These are phyloP conservation scores for Aspergillus viridinutans DNA, from an alignment of 2,329 filamentous ascomycete species.

Conservation along the genomic window DNA sequence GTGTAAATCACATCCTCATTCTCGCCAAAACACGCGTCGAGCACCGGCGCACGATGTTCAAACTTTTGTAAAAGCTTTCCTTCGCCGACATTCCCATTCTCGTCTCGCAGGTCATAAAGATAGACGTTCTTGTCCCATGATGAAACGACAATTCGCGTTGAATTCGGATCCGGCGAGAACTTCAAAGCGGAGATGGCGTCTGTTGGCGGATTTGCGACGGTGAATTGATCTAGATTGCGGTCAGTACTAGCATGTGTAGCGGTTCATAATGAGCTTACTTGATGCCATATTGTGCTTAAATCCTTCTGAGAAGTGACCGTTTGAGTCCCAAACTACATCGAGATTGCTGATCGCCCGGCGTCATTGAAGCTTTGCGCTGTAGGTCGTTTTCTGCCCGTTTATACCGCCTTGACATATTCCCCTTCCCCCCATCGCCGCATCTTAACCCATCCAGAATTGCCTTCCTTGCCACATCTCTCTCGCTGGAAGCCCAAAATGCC, in stretches of 20 bases:
- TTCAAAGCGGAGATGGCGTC: conserved; percentile 84
- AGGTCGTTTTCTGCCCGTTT: conserved; percentile 29
- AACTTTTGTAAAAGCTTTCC: conserved; percentile 67
- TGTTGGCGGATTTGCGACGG: conserved; percentile 73
- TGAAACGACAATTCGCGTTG: conserved; percentile 78
- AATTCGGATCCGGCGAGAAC: conserved; percentile 73
- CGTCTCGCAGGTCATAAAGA: conserved; percentile 68
- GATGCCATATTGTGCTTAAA: conserved; percentile 35
- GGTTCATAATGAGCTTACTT: conserved; percentile 27
- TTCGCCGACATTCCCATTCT: conserved; percentile 51
- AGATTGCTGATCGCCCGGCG: conserved; percentile 17
- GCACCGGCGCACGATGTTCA: conserved; percentile 76
- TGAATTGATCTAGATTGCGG: conserved; percentile 60
- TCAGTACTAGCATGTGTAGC: conserved; percentile 2
- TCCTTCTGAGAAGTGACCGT: background rate
- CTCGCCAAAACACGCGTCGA: conserved; percentile 87
- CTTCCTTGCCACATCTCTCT: background rate
- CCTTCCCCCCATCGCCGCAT: conserved; percentile 20
- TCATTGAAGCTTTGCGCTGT: conserved; percentile 22
- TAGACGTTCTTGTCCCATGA: conserved; percentile 95
- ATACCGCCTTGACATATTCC: conserved; percentile 26
- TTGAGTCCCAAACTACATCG: background rate
- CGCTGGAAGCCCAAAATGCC: conserved; percentile 43
- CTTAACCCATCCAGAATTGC: background rate
- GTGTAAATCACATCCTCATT: conserved; percentile 80